Base-by-base conservation (phyloP, 176 grass and related monocot genomes). In the Coix lacrymajobi region DNA sequence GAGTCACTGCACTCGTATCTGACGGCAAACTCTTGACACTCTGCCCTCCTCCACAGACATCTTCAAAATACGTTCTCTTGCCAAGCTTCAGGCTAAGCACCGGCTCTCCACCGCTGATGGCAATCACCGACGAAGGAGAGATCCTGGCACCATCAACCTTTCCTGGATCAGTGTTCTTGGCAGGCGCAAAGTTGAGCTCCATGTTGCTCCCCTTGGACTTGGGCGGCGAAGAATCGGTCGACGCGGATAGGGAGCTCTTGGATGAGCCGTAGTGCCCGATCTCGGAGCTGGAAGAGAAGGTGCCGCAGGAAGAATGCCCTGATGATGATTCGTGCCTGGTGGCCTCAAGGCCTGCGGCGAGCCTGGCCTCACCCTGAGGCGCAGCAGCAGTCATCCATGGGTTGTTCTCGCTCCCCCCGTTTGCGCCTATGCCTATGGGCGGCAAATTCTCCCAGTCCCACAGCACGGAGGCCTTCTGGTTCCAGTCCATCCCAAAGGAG, bases 41-140 rank as follows among this genome's bases (percentile, higher is more conserved):
- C 72, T 82, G 69, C 62, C 52, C 88, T 75, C 81, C 91, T 33
- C 33, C 33, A 69, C 76, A 89, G 46, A 38, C 81, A 78, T 93
- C 91, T 78, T 93, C 85, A 63, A 90, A 92, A 58, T 86, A 93
- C 8, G 87, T 93, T 41, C 85, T 71, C 77, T 94, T 94, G 39
- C 92, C 92, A 62, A 94, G 86, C 25, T 89, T 91, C 49, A 94
- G 85, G 39, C 78, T 74, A 25, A 92, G 83, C 64, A 88, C 85
- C 8, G 79, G 90, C 46, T 90, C 85, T 40, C 62, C 87, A 44
- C 69, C 83, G 77, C 69, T 85, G 40, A 75, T 56, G 15, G 58
- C 77, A 60, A 87, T 75, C 68, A 75, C 77, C 1, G 73, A 60
- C 0, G 73, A 69, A 6, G 67, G 81, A 73, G 84, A 87, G 54